Conservation (phyloP, 2,329 filamentous ascomycete genomes). For the Cadophora sp. region DNA sequence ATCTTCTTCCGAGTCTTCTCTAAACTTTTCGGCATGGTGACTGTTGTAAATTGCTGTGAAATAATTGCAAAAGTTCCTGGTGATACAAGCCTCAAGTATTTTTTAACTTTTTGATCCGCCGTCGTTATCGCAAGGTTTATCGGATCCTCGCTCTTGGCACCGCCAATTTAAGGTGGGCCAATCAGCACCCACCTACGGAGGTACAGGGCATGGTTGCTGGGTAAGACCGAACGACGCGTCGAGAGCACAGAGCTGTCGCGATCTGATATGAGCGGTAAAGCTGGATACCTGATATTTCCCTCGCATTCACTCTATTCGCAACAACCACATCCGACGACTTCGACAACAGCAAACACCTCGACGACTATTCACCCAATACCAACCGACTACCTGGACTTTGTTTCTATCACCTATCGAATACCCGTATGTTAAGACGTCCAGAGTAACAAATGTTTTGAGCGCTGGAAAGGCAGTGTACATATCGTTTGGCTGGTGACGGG, state of each 20-base stretch:
- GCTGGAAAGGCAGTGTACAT: slow-evolving; percentile 22
- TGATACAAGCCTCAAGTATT: not conserved
- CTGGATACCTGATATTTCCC: not conserved
- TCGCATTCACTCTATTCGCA: slow-evolving; percentile 18
- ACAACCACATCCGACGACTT: slow-evolving; percentile 23
- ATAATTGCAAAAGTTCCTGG: slow-evolving; percentile 4
- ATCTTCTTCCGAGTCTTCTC: slow-evolving; percentile 90
- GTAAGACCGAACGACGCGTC: slow-evolving; percentile 26
- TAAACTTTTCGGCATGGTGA: slow-evolving; percentile 76
- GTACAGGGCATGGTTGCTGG: slow-evolving; percentile 20
- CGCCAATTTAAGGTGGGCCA: slow-evolving; percentile 11
- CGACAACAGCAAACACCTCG: slow-evolving; percentile 21
- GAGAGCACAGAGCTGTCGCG: slow-evolving; percentile 5
- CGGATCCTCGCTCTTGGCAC: slow-evolving; percentile 18
- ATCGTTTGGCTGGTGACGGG: slow-evolving; percentile 30
- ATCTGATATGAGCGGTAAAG: slow-evolving; percentile 12
- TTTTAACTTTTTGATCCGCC: slow-evolving; percentile 6
- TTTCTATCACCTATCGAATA: slow-evolving; percentile 5
- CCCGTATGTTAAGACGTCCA: slow-evolving; percentile 12
- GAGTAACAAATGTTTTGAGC: slow-evolving; percentile 5
- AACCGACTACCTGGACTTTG: not conserved
- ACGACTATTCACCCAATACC: slow-evolving; percentile 7
- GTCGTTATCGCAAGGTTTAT: slow-evolving; percentile 36
- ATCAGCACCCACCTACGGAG: not conserved
- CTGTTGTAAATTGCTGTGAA: slow-evolving; percentile 15